Percentiles rank a stretch among this genome's conserved stretches.
Evolutionary conservation across 179 eudicot species (phyloP).

Genomic region (Gypsophila paniculata): DNA sequence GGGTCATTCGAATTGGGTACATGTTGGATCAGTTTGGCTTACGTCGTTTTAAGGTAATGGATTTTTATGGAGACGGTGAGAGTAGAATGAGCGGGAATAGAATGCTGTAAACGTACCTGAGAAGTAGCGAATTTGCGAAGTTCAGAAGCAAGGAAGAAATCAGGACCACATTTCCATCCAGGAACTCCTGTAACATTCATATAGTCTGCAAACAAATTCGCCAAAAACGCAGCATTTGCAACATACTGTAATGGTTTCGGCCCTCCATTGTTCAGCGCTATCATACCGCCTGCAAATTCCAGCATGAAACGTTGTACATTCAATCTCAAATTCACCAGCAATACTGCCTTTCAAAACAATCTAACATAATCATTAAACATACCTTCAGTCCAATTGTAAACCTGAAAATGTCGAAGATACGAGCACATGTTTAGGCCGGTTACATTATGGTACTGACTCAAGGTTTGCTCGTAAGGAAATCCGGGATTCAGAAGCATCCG

Average conservation of each 20-base stretch:
- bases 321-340: background rate
- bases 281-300: constrained; percentile 53
- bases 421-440: constrained; percentile 74
- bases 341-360: background rate
- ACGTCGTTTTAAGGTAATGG: too few relatives aligned
- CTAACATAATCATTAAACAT: background rate
- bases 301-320: background rate
- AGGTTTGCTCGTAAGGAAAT: constrained; percentile 58
- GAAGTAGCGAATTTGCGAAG: constrained; percentile 53
- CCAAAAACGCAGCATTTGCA: constrained; percentile 63
- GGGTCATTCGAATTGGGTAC: too few relatives aligned
- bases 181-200: constrained; percentile 50
- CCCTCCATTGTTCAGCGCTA: constrained; percentile 44
- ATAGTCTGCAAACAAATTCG: constrained; percentile 63
- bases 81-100: too few relatives aligned
- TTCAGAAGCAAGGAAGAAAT: constrained; percentile 29
- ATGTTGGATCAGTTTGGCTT: too few relatives aligned
- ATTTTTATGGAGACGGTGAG: too few relatives aligned
- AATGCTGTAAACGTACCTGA: constrained; percentile 37
- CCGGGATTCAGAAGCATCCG: constrained; percentile 70
- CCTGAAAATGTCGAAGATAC: constrained; percentile 37
- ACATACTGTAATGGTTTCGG: constrained; percentile 58
- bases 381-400: constrained; percentile 64
- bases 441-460: constrained; percentile 50
- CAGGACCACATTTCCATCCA: constrained; percentile 60